Evolutionary conservation across 2,329 filamentous ascomycete species (phyloP), one percentile per base, ranked within the genome.

Genomic region (Reticulascus tulasneorum): DNA sequence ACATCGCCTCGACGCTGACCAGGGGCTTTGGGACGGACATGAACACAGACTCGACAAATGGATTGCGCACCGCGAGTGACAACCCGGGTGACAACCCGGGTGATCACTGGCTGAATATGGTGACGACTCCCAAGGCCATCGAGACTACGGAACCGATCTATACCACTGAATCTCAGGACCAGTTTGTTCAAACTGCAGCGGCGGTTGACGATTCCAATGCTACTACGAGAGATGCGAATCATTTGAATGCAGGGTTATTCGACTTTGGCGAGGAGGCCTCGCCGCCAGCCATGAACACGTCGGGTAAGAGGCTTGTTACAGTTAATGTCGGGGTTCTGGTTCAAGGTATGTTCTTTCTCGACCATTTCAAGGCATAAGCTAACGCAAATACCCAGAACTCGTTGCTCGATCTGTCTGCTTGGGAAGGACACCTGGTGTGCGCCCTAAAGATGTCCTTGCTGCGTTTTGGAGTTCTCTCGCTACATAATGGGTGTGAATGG

Each of bases 381-480:
- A 10, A 44, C 20, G 2, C 4, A 3, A 5, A 2, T 20, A 1
- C n/a, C n/a, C 29, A 67, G 63, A 67, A 51, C 44, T 68, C 29
- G 51, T 54, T 1, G 37, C 40, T 3, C 52, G 40, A 11, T 56
- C 61, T 12, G 55, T 67, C 7, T 68, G 64, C 25, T 44, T 68
- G 7, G 64, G 64, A 8, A 51, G 60, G 6, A 54, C 54, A 3
- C 64, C 64, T 1, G 64, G 61, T 1, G 40, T 67, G 9, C 55
- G 64, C 7, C 59, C 60, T 1, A 59, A 52, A 24, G 63, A 68
- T 27, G 46, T 68, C 2, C 35, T 44, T 12, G 11, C 33, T 11
- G 35, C 44, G 4, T 46, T 46, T 23, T 46, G 44, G 44, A 32
- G 32, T 16, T 34, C 41, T 6, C 13, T 44, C 17, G 27, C 32